Conservation (phyloP, 2,329 filamentous ascomycete genomes). For the Aspergillus tubingensis region DNA sequence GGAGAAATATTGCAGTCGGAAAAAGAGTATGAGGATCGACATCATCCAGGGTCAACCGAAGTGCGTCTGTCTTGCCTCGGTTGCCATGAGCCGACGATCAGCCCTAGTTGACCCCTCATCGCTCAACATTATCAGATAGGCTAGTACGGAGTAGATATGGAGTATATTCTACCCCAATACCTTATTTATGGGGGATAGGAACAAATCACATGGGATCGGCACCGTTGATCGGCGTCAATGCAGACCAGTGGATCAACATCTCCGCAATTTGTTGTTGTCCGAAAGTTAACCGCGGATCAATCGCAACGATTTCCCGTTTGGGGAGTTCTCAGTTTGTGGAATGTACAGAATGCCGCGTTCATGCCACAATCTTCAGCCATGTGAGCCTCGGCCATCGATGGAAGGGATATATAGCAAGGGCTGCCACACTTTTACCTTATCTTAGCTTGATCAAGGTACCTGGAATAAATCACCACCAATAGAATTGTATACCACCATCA, state of each 20-base stretch:
- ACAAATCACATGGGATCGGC: neutral
- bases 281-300: conserved; percentile 4
- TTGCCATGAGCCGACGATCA: too few species aligned
- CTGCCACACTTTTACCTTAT: neutral
- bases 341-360: neutral
- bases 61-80: too few species aligned
- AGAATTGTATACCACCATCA: neutral
- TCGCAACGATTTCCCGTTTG: conserved; percentile 18
- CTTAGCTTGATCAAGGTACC: neutral
- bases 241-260: neutral
- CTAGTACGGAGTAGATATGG: too few species aligned
- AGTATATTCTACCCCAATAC: too few species aligned
- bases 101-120: too few species aligned
- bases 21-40: neutral
- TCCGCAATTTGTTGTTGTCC: neutral
- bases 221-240: neutral
- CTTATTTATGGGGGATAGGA: too few species aligned
- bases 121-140: too few species aligned
- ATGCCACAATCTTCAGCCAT: conserved; percentile 1
- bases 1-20: neutral
- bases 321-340: neutral
- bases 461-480: neutral
- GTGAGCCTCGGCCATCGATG: conserved; percentile 9
- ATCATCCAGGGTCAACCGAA: neutral
- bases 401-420: neutral